Conservation (phyloP, 2,329 filamentous ascomycete species). For the Epichloe bromicola region DNA sequence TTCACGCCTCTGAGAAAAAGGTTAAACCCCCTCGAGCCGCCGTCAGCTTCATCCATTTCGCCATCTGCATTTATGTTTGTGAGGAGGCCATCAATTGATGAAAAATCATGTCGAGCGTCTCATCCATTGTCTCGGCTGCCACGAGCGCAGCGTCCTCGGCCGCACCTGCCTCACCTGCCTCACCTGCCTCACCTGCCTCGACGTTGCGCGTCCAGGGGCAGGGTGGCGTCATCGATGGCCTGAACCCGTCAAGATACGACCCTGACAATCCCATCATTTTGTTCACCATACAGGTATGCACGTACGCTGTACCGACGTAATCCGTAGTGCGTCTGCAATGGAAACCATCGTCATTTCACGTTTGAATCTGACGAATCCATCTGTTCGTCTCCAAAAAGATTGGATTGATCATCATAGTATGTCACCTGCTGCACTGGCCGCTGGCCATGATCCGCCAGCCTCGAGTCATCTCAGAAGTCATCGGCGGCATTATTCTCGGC, state of each 20-base stretch:
- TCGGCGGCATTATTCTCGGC: conserved; percentile 73
- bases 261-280: conserved; percentile 58
- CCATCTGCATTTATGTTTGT: background rate
- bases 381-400: conserved; percentile 13
- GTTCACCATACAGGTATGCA: conserved; percentile 58
- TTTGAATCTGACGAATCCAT: background rate
- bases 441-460: conserved; percentile 67
- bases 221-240: conserved; percentile 56
- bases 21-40: background rate
- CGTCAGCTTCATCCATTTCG: background rate
- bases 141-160: conserved; percentile 15
- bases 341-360: no score
- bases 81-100: background rate
- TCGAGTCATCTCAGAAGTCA: conserved; percentile 72
- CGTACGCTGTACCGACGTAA: background rate
- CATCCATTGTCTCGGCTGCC: conserved; percentile 9
- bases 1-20: background rate
- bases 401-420: conserved; percentile 35
- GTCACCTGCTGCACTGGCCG: conserved; percentile 53
- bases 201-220: conserved; percentile 24
- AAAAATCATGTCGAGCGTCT: conserved; percentile 3
- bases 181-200: conserved; percentile 14
- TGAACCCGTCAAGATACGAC: conserved; percentile 56
- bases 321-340: no score
- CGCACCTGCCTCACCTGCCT: conserved; percentile 10